Base-by-base conservation (phyloP, 225 moss, liverwort and hornwort species). In the Physcomitrellopsis africana region DNA sequence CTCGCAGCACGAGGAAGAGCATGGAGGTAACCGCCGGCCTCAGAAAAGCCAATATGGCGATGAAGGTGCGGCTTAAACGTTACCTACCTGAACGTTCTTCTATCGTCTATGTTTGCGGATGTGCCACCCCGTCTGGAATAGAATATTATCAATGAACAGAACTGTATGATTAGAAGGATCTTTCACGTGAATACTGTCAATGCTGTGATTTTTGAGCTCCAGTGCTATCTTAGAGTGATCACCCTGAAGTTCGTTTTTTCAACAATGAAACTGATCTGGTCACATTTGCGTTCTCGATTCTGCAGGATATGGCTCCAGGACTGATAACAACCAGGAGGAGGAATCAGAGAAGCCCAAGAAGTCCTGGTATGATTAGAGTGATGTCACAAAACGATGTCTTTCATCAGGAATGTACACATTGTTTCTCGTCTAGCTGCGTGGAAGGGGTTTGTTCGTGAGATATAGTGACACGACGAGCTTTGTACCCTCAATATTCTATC, bases 331-430 rank as follows among this genome's bases (percentile, higher is more conserved):
- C 5, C 70, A 73, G 46, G 77, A 77, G 51, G 83, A 83, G 54
- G 86, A 75, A 68, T 13, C 77, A 20, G 79, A 54, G 59, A 79
- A 81, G 78, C 79, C 81, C 11, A 84, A 84, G 84, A 79, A 84
- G 51, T 72, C 84, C 13, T 87, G 87, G 84, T 81, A 74, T 75
- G 79, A 84, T 37, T 84, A 87, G 79, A 57, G 19, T n/a, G 20
- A 4, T 49, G 37, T 17, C 7, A 3, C 43, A 26, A 65, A 22
- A 52, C 7, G 23, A 37, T 71, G 7, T 66, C 67, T 24, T 54
- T 24, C 58, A 48, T 70, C 18, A 59, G 18, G 8, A 41, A 47
- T 41, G 55, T 23, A 62, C 23, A 11, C 15, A 60, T 32, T 32
- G 5, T 72, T 42, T 19, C 56, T 29, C 23, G n/a, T 52, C 44